Evolutionary conservation across 257 asterid species (phyloP).

Genomic region (Plantago ovata): DNA sequence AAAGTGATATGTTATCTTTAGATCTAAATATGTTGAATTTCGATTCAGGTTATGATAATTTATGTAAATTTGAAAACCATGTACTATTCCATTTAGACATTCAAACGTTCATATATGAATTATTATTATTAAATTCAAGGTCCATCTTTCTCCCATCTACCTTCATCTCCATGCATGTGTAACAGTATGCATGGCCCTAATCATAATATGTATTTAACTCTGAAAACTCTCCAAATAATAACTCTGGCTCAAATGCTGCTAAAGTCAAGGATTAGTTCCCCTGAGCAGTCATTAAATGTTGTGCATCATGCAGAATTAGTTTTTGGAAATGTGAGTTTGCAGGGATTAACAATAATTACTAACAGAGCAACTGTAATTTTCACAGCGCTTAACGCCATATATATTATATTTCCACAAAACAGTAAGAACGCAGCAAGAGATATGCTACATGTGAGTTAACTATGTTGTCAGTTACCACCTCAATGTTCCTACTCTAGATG

Average conservation of each 20-base stretch:
- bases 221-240: not conserved
- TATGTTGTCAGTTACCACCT: not conserved
- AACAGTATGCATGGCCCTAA: not conserved
- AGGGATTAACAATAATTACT: not conserved
- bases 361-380: not conserved
- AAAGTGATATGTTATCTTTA: conserved; percentile 5
- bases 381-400: not conserved
- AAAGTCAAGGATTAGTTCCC: not conserved
- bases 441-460: not conserved
- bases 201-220: not conserved
- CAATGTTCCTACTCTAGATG: not conserved
- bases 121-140: not conserved
- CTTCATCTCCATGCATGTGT: conserved; percentile 10
- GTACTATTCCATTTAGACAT: conserved; percentile 4
- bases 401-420: too few relatives aligned
- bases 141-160: too few relatives aligned
- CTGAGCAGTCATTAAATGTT: not conserved
- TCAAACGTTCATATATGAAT: conserved; percentile 1
- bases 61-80: conserved; percentile 17
- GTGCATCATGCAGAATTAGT: not conserved
- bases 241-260: not conserved
- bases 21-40: conserved; percentile 12
- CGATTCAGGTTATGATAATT: conserved; percentile 11
- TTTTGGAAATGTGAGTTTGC: not conserved
- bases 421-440: too few relatives aligned